Conservation (phyloP, 2,329 filamentous ascomycete genomes). For the Aspergillus luchuensis region DNA sequence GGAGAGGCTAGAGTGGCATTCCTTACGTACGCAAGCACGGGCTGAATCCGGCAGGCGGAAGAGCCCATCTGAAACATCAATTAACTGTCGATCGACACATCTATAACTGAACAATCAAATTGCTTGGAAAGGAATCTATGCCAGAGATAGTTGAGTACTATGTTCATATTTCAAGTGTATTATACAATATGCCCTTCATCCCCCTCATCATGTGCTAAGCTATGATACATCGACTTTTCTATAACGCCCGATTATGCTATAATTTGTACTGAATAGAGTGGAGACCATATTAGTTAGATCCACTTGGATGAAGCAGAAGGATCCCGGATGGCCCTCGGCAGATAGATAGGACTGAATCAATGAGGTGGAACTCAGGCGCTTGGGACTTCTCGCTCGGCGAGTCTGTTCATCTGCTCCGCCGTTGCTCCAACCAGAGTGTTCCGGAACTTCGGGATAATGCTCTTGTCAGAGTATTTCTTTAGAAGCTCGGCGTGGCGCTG, state of each 20-base stretch:
- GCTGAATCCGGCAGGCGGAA: constrained; percentile 28
- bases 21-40: constrained; percentile 37
- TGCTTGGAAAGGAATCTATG: background rate
- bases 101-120: background rate
- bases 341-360: too few species aligned
- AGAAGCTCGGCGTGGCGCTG: constrained; percentile 30
- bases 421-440: constrained; percentile 25
- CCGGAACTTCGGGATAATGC: constrained; percentile 20
- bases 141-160: too few species aligned
- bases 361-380: too few species aligned
- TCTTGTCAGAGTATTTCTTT: constrained; percentile 33
- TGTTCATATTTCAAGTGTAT: too few species aligned
- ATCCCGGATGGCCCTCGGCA: too few species aligned
- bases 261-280: background rate
- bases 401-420: constrained; percentile 24
- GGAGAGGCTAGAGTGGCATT: constrained; percentile 45
- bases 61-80: background rate
- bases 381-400: constrained; percentile 11
- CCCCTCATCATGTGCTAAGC: too few species aligned
- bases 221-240: too few species aligned
- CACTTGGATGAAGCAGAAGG: too few species aligned
- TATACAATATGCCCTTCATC: too few species aligned
- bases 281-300: background rate
- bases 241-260: constrained; percentile 1
- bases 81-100: background rate